Evolutionary conservation across 1,284 basidiomycete genomes (phyloP).

Genomic region (Chondrostereum purpureum): DNA sequence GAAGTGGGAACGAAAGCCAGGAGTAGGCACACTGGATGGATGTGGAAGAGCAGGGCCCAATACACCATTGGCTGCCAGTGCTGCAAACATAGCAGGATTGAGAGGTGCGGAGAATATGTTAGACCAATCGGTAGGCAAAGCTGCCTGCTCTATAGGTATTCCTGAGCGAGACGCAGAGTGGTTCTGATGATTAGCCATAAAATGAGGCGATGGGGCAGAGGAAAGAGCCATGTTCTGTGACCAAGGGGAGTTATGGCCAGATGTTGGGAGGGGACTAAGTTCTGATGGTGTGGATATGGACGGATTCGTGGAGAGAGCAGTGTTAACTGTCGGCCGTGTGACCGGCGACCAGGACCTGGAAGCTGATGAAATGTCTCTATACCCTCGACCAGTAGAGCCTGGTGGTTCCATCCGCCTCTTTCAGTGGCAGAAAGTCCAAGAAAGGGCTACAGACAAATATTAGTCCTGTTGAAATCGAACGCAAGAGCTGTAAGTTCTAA

Average conservation of each 20-base stretch:
- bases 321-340: conserved; percentile 33
- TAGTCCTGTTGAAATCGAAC: no score
- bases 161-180: conserved; percentile 8
- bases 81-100: conserved; percentile 50
- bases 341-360: conserved; percentile 5
- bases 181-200: conserved; percentile 5
- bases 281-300: conserved; percentile 26
- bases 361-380: background rate
- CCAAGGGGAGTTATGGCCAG: conserved; percentile 36
- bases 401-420: conserved; percentile 1
- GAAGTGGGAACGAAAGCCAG: conserved; percentile 17
- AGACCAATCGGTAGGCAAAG: conserved; percentile 42
- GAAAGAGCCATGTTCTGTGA: conserved; percentile 24
- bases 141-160: conserved; percentile 23
- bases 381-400: background rate
- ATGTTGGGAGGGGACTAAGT: conserved; percentile 30
- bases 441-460: no score
- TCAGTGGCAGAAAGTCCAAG: background rate
- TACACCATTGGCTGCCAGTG: conserved; percentile 52
- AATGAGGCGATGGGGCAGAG: background rate
- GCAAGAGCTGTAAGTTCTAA: no score
- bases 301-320: conserved; percentile 21
- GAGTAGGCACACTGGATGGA: conserved; percentile 12
- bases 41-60: conserved; percentile 26
- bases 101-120: conserved; percentile 51